Evolutionary conservation across 257 asterid species (phyloP).

Genomic region (Scutellaria galericulata): DNA sequence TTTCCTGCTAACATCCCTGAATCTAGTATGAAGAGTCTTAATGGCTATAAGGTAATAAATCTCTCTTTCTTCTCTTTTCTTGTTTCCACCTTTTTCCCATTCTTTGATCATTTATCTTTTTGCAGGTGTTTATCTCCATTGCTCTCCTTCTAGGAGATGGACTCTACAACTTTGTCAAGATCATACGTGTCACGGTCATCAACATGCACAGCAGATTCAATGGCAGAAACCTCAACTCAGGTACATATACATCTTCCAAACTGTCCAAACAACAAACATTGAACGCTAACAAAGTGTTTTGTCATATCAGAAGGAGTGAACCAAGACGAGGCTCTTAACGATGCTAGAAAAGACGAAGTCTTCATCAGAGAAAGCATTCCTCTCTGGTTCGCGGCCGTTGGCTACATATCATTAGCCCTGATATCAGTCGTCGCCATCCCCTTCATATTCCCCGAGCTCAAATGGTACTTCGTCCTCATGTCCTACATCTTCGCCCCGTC

Average conservation of each 20-base stretch:
- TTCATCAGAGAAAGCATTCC: conserved; percentile 45
- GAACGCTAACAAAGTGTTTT: no score
- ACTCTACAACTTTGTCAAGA: conserved; percentile 73
- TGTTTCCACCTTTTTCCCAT: not conserved
- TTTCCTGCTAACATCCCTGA: conserved; percentile 70
- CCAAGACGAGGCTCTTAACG: not conserved
- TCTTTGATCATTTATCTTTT: conserved; percentile 24
- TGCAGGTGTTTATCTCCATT: conserved; percentile 78
- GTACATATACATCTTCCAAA: conserved; percentile 30
- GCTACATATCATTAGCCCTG: conserved; percentile 30
- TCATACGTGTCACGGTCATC: conserved; percentile 47
- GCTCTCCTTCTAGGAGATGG: conserved; percentile 92
- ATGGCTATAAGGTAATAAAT: conserved; percentile 73
- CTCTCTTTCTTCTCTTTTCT: no score
- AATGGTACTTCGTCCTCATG: conserved; percentile 74
- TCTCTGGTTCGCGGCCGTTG: conserved; percentile 40
- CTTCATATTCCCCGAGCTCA: conserved; percentile 67
- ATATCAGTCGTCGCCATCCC: conserved; percentile 64
- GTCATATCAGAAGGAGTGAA: not conserved
- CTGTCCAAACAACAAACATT: no score
- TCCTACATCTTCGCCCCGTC: conserved; percentile 83
- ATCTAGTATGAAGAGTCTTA: conserved; percentile 79
- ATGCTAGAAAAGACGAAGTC: conserved; percentile 23
- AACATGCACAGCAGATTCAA: conserved; percentile 41
- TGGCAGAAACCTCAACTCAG: conserved; percentile 40